A percentile compares a stretch with the other conserved stretches of the same genome.
Evolutionary conservation across 2,329 filamentous ascomycete genomes (phyloP).

Genomic region (Hawksworthiomyces lignivorus): DNA sequence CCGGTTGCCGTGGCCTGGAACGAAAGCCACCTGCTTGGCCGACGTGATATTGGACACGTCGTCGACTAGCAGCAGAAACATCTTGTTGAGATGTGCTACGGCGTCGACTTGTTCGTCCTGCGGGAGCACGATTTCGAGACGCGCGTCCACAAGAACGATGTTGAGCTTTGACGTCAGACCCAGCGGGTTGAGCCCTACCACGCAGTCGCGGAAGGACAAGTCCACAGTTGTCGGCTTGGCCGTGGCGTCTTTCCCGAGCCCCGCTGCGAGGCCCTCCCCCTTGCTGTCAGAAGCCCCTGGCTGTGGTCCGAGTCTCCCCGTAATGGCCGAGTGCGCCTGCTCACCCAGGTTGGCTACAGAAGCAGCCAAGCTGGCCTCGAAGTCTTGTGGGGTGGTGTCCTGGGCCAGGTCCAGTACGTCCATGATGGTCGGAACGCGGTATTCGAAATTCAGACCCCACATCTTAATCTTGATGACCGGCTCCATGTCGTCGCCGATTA

Average conservation of each 20-base stretch:
- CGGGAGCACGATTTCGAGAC: slow-evolving; percentile 59
- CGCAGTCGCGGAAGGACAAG: slow-evolving; percentile 70
- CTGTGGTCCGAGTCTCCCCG: too few relatives aligned
- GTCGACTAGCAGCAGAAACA: slow-evolving; percentile 76
- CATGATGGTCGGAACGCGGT: slow-evolving; percentile 76
- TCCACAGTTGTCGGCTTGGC: slow-evolving; percentile 59
- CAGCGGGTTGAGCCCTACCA: slow-evolving; percentile 77
- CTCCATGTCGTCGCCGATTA: slow-evolving; percentile 91
- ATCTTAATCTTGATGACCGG: slow-evolving; percentile 83
- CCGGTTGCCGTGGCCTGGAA: slow-evolving; percentile 16
- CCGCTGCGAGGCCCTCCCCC: slow-evolving; percentile 14
- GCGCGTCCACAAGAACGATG: slow-evolving; percentile 70
- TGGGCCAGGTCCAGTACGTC: slow-evolving; percentile 65
- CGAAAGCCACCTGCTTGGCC: slow-evolving; percentile 30
- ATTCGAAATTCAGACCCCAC: slow-evolving; percentile 79
- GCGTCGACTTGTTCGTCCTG: slow-evolving; percentile 57
- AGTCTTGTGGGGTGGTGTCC: slow-evolving; percentile 61
- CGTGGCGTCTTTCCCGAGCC: slow-evolving; percentile 10
- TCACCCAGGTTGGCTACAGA: slow-evolving; percentile 74
- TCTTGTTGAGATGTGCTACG: slow-evolving; percentile 65
- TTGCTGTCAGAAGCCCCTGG: too few relatives aligned
- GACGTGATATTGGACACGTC: slow-evolving; percentile 46
- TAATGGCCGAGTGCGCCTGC: slow-evolving; percentile 45
- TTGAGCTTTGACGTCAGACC: slow-evolving; percentile 67
- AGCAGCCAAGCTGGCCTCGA: slow-evolving; percentile 66